Evolutionary conservation across 495 filamentous ascomycete genomes (phyloP).

Genomic region (Podospora sp.): DNA sequence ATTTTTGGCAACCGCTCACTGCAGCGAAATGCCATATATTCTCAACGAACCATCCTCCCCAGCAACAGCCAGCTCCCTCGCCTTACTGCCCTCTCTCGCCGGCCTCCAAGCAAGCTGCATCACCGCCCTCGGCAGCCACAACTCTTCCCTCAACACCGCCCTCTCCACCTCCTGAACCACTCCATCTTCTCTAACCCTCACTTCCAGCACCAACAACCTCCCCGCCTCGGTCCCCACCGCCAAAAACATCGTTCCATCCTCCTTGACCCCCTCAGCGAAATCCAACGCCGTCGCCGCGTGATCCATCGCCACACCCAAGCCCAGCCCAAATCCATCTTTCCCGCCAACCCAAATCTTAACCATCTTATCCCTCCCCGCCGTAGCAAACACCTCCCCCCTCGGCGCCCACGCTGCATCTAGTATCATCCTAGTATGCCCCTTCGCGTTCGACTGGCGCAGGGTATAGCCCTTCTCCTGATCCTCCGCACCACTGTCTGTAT

Average conservation of each 20-base stretch:
- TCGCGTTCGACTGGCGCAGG: conserved; percentile 65
- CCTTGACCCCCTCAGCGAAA: conserved; percentile 50
- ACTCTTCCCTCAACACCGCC: conserved; percentile 45
- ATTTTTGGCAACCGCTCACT: background rate
- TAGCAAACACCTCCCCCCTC: conserved; percentile 64
- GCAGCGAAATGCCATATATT: conserved; percentile 61
- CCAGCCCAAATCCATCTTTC: conserved; percentile 37
- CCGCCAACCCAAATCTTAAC: conserved; percentile 73
- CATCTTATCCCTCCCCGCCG: conserved; percentile 82
- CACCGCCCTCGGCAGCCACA: conserved; percentile 71
- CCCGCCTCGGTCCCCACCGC: conserved; percentile 70
- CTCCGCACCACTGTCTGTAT: conserved; percentile 24
- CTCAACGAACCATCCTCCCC: conserved; percentile 83
- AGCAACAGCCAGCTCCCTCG: conserved; percentile 69
- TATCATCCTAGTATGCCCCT: conserved; percentile 90
- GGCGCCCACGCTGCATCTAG: conserved; percentile 83
- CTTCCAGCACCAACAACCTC: conserved; percentile 47
- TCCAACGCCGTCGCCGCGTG: conserved; percentile 77
- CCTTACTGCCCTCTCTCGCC: conserved; percentile 22
- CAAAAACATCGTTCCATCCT: conserved; percentile 53
- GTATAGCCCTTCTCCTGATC: conserved; percentile 52
- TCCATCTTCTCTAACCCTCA: conserved; percentile 39
- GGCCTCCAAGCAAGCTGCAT: conserved; percentile 80
- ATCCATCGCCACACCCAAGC: conserved; percentile 27
- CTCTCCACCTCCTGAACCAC: conserved; percentile 49